phyloP scores from a whole-genome alignment of 148 eudicot genomes.

The Camellia sinensis region DNA sequence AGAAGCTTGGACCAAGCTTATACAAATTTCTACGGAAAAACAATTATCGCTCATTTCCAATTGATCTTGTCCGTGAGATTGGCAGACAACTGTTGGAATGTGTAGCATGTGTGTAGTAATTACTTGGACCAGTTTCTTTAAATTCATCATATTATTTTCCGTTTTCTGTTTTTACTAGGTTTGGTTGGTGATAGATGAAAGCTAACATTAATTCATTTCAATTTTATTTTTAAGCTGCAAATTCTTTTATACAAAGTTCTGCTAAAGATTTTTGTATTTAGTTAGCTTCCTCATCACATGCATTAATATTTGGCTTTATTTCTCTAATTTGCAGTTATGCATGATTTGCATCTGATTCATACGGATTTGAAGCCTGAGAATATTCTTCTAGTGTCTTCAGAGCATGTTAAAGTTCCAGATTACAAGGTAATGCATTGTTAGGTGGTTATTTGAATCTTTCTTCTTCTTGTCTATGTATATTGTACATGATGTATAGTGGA shows the following conservation, averaged over 20 bases:
- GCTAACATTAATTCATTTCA: background rate
- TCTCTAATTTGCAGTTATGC: slow-evolving; percentile 67
- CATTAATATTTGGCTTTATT: background rate
- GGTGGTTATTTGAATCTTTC: too few species aligned
- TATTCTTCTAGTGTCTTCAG: slow-evolving; percentile 65
- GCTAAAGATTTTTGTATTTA: background rate
- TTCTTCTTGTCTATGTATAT: too few species aligned
- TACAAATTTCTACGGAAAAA: slow-evolving; percentile 87
- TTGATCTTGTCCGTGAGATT: slow-evolving; percentile 80
- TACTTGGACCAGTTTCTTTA: slow-evolving; percentile 25
- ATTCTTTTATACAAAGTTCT: background rate
- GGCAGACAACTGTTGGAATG: slow-evolving; percentile 86
- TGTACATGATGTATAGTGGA: background rate
- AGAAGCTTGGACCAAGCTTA: slow-evolving; percentile 97
- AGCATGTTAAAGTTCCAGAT: slow-evolving; percentile 64
- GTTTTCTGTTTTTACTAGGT: background rate
- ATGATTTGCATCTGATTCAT: slow-evolving; percentile 78
- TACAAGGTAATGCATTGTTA: slow-evolving; percentile 47
- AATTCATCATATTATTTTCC: background rate
- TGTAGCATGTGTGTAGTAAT: slow-evolving; percentile 86
- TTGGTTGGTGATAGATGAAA: background rate
- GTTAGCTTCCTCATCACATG: background rate
- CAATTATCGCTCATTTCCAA: slow-evolving; percentile 83
- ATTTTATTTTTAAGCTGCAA: too few species aligned
- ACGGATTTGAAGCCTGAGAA: slow-evolving; percentile 94